Base-by-base conservation (phyloP, 306 rosid species). In the Dryas drummondii region DNA sequence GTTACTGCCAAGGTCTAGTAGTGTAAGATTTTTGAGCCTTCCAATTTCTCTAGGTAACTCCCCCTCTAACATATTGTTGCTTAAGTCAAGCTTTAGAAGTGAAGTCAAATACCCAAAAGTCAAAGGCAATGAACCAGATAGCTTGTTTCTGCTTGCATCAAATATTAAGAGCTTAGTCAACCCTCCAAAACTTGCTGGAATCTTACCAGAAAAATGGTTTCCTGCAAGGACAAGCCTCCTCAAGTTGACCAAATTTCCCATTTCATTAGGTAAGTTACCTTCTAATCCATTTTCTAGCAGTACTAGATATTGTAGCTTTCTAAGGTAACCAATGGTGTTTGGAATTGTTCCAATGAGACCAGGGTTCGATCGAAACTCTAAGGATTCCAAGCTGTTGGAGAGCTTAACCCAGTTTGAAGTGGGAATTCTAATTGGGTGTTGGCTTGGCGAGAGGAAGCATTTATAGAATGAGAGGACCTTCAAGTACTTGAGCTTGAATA, bases 341-440 rank as follows among this genome's bases (percentile, higher is more conserved):
- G 91, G 91, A 73, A 87, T 80, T 13, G 77, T 70, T 4, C 88
- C 87, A 50, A 73, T 83, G 15, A 87, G 91, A 60, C 88, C 87
- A 0, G 80, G 88, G 67, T 87, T 87, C 78, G 82, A 80, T 76
- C 88, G 74, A 48, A 84, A 68, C 75, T 82, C 84, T 47, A 87
- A 78, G 66, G 85, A 82, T 61, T 84, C 85, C 68, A 84, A 82
- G 75, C 74, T 84, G 74, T 82, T 22, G 8, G 82, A 55, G 73
- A 84, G 55, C 4, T 68, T 80, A 57, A 80, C 86, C 91, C 88
- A 84, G 71, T 76, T 69, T 52, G 84, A 80, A 78, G 22, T 49
- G 26, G 91, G 82, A 26, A 87, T 75, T 68, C 49, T 68, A 71
- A 80, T 80, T 19, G 88, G 82, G 54, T 32, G 2, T 32, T 32